Conservation (phyloP, 441 rosid species). For the California macrophylla region DNA sequence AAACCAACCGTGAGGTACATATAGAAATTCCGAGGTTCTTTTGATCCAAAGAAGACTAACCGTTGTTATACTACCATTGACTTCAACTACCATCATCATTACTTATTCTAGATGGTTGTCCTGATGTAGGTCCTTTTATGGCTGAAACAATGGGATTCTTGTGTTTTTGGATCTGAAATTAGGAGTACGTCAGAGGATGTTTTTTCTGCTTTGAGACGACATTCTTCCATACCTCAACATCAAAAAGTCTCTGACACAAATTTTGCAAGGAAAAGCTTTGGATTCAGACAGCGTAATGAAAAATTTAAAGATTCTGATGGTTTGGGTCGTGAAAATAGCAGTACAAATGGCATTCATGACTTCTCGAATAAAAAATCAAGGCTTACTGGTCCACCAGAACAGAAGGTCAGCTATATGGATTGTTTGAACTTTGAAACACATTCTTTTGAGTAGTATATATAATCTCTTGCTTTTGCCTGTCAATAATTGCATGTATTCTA, state of each 20-base stretch:
- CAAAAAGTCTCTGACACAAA: conserved; percentile 41
- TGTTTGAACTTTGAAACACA: neutral
- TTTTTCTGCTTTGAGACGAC: conserved; percentile 76
- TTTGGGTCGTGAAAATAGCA: conserved; percentile 29
- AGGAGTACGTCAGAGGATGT: conserved; percentile 87
- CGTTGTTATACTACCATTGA: conserved; percentile 9
- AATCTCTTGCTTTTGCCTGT: neutral
- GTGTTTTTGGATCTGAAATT: conserved; percentile 94
- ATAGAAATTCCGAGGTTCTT: conserved; percentile 13
- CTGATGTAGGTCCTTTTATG: conserved; percentile 73
- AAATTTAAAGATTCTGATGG: conserved; percentile 32
- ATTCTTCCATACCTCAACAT: conserved; percentile 57
- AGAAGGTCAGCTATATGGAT: conserved; percentile 47
- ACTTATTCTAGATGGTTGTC: conserved; percentile 18
- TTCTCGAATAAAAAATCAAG: conserved; percentile 45
- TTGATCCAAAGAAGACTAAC: conserved; percentile 7
- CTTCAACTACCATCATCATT: conserved; percentile 6
- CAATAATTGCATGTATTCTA: conserved; percentile 1
- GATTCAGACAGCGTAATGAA: conserved; percentile 41
- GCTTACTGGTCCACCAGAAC: conserved; percentile 67
- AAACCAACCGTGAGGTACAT: conserved; percentile 87
- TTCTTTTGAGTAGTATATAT: conserved; percentile 7
- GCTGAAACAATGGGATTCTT: conserved; percentile 98
- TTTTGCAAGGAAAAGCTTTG: conserved; percentile 40
- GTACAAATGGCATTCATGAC: conserved; percentile 36